Conservation (phyloP, 345 rosid species). For the Acer campestre region DNA sequence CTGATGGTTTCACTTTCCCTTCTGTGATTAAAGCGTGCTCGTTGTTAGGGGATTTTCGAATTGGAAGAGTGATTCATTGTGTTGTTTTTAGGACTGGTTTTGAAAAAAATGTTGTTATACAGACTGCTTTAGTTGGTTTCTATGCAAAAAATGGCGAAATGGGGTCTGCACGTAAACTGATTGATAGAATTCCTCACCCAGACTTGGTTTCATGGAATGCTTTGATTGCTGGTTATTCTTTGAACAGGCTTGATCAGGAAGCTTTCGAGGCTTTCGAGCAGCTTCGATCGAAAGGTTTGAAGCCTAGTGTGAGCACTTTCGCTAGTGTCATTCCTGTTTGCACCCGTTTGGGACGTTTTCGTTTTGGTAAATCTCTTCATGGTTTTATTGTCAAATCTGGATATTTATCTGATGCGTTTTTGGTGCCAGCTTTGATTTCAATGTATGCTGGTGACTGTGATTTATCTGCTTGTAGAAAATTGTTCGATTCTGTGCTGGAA, state of each 20-base stretch:
- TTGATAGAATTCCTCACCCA: constrained; percentile 37
- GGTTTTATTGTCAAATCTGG: constrained; percentile 42
- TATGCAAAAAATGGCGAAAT: constrained; percentile 44
- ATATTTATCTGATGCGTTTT: constrained; percentile 30
- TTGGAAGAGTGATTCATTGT: constrained; percentile 44
- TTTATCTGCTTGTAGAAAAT: constrained; percentile 33
- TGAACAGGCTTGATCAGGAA: constrained; percentile 31
- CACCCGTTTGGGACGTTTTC: constrained; percentile 30
- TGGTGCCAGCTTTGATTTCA: constrained; percentile 53
- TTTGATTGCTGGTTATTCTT: constrained; percentile 49
- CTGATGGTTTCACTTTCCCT: constrained; percentile 48
- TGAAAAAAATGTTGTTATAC: constrained; percentile 38
- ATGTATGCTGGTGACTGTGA: constrained; percentile 39
- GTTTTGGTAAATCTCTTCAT: constrained; percentile 45
- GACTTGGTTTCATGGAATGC: constrained; percentile 62
- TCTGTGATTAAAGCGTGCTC: constrained; percentile 52
- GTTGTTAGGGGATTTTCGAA: constrained; percentile 28
- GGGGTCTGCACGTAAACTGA: constrained; percentile 31
- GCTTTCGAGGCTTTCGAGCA: constrained; percentile 38
- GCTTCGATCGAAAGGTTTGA: constrained; percentile 26
- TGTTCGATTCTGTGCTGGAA: constrained; percentile 36
- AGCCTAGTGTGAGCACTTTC: constrained; percentile 49
- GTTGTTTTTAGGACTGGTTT: constrained; percentile 47
- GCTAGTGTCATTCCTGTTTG: constrained; percentile 49
- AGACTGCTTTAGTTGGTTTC: constrained; percentile 51